A percentile compares a stretch with the other conserved stretches of the same genome.
These are phyloP conservation scores for Leccinum proliferum DNA, from an alignment of 1,284 basidiomycete species.

Conservation along the genomic window DNA sequence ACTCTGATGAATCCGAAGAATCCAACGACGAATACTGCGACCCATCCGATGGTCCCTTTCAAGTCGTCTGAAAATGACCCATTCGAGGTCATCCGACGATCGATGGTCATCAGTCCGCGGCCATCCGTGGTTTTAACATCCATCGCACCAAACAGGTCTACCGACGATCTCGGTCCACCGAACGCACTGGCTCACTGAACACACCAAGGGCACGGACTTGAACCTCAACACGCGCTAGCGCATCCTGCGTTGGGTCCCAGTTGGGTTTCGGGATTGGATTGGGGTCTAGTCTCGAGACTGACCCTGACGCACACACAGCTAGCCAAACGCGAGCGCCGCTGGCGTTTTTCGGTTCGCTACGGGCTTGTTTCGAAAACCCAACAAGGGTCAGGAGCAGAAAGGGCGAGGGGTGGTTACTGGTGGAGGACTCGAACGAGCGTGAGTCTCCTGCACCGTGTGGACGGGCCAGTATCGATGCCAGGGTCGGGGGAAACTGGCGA, in stretches of 20 bases:
- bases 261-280: neutral
- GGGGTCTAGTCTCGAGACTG: neutral
- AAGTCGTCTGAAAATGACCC: constrained; percentile 52
- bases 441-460: too few species aligned
- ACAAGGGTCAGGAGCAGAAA: too few species aligned
- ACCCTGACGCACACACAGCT: neutral
- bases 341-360: constrained; percentile 22
- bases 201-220: too few species aligned
- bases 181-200: too few species aligned
- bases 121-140: too few species aligned
- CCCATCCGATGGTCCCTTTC: constrained; percentile 24
- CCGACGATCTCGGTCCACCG: too few species aligned
- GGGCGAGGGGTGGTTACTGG: too few species aligned
- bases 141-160: too few species aligned
- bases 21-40: neutral
- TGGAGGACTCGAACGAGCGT: too few species aligned
- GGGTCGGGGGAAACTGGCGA: too few species aligned
- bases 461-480: too few species aligned
- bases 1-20: neutral
- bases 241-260: neutral
- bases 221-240: neutral
- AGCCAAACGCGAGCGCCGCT: constrained; percentile 12
- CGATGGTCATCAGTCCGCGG: constrained; percentile 7
- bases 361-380: too few species aligned
- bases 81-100: constrained; percentile 31